Evolutionary conservation across 768 basidiomycete genomes (phyloP), one percentile per base, ranked within the genome.

Genomic region (Trichaptum fuscoviolaceum): DNA sequence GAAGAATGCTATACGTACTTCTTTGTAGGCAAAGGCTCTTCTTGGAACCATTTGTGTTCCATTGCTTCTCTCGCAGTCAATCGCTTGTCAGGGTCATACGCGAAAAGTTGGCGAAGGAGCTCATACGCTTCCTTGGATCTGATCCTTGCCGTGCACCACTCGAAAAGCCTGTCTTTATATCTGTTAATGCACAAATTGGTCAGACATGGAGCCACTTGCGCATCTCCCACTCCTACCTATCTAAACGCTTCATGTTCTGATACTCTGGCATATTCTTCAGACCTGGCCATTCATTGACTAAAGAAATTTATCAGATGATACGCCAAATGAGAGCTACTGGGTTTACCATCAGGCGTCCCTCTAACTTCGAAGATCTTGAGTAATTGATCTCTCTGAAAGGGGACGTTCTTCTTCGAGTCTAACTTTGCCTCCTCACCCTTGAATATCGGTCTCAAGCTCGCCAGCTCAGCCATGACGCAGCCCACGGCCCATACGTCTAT

Each of bases 371-470:
- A 90, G n/a, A 99, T 97, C 78, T 94, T 96, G 27, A 92, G 78
- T 67, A 99, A 83, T 72, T 99, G 97, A 76, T 99, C 97, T 65
- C 90, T 84, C 75, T 99, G 97, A 75, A 99, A 99, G 0, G 97
- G 97, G 0, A 99, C 89, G 67, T 93, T 95, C 82, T 99, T 99
- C 82, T 98, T 96, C 30, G 90, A 87, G 74, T 99, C 97, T 58
- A 98, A 77, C 76, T 99, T 99, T 1, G 97, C 97, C 77, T 99
- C 97, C 76, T 99, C 97, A 12, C 96, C 97, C 75, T 99, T 99
- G 83, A 99, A 99, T 69, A 99, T 99, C 0, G 97, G 97, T 25
- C 96, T 81, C 60, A 99, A 77, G 68, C 93, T 95, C 1, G 97
- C 88, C 23, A 99, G 79, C 77, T 99, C 97, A 0, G 96, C 97